phyloP scores from a whole-genome alignment of 306 rosid genomes.

The Castanea mollissima region DNA sequence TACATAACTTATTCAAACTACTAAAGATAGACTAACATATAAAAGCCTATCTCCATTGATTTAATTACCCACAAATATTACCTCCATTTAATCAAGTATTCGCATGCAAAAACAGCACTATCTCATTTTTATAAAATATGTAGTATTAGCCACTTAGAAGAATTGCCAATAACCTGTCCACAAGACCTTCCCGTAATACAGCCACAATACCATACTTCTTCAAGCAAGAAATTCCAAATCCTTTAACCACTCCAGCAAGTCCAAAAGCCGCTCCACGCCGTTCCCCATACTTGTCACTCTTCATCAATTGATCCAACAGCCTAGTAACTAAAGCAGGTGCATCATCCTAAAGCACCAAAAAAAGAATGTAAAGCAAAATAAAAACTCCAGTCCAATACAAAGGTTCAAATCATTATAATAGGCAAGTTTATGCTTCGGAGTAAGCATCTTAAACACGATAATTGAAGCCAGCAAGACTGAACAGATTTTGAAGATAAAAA shows the following conservation, averaged over 20 bases:
- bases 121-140: not conserved
- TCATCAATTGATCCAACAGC: constrained; percentile 83
- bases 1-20: no score
- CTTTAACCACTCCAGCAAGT: constrained; percentile 92
- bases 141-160: not conserved
- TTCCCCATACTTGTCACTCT: constrained; percentile 90
- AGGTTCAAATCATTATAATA: constrained; percentile 15
- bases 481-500: not conserved
- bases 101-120: not conserved
- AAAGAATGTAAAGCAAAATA: constrained; percentile 9
- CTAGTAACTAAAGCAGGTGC: constrained; percentile 71
- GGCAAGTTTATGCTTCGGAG: not conserved
- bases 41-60: no score
- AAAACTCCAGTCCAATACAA: constrained; percentile 11
- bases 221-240: constrained; percentile 82
- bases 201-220: constrained; percentile 72
- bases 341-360: constrained; percentile 61
- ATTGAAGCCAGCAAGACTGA: not conserved
- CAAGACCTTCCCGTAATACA: constrained; percentile 69
- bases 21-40: no score
- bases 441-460: not conserved
- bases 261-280: constrained; percentile 99
- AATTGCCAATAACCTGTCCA: constrained; percentile 63
- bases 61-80: no score
- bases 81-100: not conserved